These are phyloP conservation scores for Sungouiozyma ichnusensis DNA, from an alignment of 805 yeast species.

Conservation along the genomic window DNA sequence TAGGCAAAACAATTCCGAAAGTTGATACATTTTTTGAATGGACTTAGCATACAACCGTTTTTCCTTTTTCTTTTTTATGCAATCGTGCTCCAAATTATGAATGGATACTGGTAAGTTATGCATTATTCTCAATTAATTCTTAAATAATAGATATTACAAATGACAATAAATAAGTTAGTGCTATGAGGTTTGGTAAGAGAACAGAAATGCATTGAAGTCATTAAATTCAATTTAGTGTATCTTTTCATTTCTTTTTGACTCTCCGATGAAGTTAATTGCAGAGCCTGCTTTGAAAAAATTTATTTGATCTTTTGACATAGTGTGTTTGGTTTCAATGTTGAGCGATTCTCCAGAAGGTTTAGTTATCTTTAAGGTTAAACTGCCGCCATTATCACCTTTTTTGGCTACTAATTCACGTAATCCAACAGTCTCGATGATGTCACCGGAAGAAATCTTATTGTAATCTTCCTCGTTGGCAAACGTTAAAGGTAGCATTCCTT, in stretches of 20 bases:
- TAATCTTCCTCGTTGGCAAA: slow-evolving; percentile 87
- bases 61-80: neutral
- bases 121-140: neutral
- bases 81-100: too few species aligned
- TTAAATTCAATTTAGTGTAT: neutral
- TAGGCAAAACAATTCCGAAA: neutral
- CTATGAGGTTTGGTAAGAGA: neutral
- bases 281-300: slow-evolving; percentile 96
- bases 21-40: neutral
- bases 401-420: slow-evolving; percentile 67
- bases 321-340: slow-evolving; percentile 73
- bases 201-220: neutral
- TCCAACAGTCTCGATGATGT: slow-evolving; percentile 63
- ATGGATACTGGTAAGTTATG: too few species aligned
- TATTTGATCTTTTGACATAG: slow-evolving; percentile 94
- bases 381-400: slow-evolving; percentile 83
- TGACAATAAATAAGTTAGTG: slow-evolving; percentile 3
- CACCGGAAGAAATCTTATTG: slow-evolving; percentile 70
- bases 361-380: slow-evolving; percentile 57
- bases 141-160: neutral
- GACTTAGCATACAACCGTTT: neutral
- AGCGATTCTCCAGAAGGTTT: slow-evolving; percentile 63
- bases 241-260: slow-evolving; percentile 31
- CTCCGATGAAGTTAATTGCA: slow-evolving; percentile 87
- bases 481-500: slow-evolving; percentile 92